Percentiles rank a stretch among this genome's conserved stretches.
Evolutionary conservation across 345 rosid species (phyloP).

Genomic region (Camelina neglecta): DNA sequence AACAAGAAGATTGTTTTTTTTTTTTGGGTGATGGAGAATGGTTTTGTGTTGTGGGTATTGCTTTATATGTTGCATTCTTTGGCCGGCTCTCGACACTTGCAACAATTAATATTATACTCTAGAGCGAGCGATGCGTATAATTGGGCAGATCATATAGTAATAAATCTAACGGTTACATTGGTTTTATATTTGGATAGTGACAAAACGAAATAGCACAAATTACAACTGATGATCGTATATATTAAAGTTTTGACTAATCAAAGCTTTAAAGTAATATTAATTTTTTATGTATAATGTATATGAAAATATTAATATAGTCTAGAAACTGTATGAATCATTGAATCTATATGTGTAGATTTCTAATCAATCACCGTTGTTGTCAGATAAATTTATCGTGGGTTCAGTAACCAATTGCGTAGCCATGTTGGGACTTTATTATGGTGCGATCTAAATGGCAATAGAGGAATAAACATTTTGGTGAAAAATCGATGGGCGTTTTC

Average conservation of each 20-base stretch:
- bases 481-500: slow-evolving; percentile 5
- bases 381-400: slow-evolving; percentile 26
- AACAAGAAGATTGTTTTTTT: neutral
- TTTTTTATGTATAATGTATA: neutral
- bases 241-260: neutral
- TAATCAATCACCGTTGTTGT: neutral
- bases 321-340: neutral
- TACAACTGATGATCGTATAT: neutral
- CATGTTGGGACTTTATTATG: slow-evolving; percentile 28
- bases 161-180: slow-evolving; percentile 28
- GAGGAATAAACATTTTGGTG: neutral
- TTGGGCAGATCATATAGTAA: slow-evolving; percentile 25
- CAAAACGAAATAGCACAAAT: neutral
- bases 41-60: slow-evolving; percentile 31
- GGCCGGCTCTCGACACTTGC: slow-evolving; percentile 38
- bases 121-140: neutral
- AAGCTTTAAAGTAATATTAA: no score
- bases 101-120: slow-evolving; percentile 28
- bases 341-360: neutral
- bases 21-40: slow-evolving; percentile 32
- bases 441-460: neutral
- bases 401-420: slow-evolving; percentile 35
- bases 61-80: slow-evolving; percentile 42
- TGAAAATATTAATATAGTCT: slow-evolving; percentile 6
- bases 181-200: neutral